Percentiles rank a stretch among this genome's conserved stretches.
Evolutionary conservation across 179 eudicot genomes (phyloP).

Genomic region (Camellia oleifera): DNA sequence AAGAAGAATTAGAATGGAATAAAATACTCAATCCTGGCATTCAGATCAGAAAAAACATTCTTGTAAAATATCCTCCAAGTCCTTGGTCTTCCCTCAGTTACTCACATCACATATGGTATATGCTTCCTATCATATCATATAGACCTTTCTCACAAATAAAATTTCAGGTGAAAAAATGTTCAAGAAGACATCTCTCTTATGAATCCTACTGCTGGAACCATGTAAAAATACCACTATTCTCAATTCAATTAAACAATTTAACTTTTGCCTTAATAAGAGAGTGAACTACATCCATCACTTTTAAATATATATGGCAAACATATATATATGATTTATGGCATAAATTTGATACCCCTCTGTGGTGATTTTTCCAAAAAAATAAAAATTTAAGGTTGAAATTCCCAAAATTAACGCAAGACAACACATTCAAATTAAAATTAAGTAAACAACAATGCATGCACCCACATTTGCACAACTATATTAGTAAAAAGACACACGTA

Average conservation of each 20-base stretch:
- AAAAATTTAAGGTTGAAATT: not conserved
- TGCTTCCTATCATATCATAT: too few species aligned
- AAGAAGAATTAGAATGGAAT: not conserved
- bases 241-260: too few species aligned
- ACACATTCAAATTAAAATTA: not conserved
- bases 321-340: too few species aligned
- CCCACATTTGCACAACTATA: not conserved
- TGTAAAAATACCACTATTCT: too few species aligned
- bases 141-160: too few species aligned
- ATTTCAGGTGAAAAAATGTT: too few species aligned
- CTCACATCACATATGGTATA: not conserved
- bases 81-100: not conserved
- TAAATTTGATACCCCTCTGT: not conserved
- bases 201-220: too few species aligned
- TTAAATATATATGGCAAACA: too few species aligned
- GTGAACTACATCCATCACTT: too few species aligned
- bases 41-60: constrained; percentile 2
- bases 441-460: not conserved
- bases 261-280: too few species aligned
- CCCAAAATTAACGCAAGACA: not conserved
- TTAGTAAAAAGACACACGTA: not conserved
- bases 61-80: not conserved
- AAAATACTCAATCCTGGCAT: not conserved
- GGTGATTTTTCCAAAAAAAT: not conserved
- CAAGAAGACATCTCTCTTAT: too few species aligned